A percentile compares a stretch with the other conserved stretches of the same genome.
These are phyloP conservation scores for Alternaria alternata DNA, from an alignment of 2,329 filamentous ascomycete species.

Conservation along the genomic window DNA sequence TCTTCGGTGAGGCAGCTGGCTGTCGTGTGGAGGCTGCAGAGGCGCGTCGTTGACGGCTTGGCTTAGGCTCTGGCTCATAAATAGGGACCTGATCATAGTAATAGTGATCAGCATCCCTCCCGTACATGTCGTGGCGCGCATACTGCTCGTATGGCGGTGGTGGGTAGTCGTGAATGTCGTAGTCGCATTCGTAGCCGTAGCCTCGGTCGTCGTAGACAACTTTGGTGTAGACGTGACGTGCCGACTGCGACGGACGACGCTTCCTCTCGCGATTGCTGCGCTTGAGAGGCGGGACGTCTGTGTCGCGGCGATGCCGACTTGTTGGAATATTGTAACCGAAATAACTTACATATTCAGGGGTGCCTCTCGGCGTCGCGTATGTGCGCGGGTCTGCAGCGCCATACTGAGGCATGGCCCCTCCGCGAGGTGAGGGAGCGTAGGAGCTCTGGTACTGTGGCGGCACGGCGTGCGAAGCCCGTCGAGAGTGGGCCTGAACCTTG, in stretches of 20 bases:
- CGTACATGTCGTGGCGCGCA: conserved; percentile 62
- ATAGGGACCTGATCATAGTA: conserved; percentile 60
- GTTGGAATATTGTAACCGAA: conserved; percentile 58
- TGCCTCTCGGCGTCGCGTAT: conserved; percentile 62
- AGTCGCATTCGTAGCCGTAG: conserved; percentile 57
- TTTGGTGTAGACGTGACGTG: conserved; percentile 64
- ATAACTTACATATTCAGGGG: conserved; percentile 71
- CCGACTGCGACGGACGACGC: conserved; percentile 61
- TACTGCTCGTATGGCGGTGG: conserved; percentile 60
- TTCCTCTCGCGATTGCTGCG: conserved; percentile 54
- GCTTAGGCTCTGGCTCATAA: conserved; percentile 54
- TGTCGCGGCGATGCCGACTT: conserved; percentile 51
- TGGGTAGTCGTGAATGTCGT: conserved; percentile 56
- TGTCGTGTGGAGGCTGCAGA: conserved; percentile 62
- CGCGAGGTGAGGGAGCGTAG: conserved; percentile 43
- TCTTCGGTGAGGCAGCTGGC: conserved; percentile 47
- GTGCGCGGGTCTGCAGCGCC: conserved; percentile 48
- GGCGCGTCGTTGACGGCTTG: conserved; percentile 62
- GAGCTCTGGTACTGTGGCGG: conserved; percentile 54
- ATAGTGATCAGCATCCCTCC: conserved; percentile 62
- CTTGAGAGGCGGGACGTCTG: conserved; percentile 51
- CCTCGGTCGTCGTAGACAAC: conserved; percentile 63
- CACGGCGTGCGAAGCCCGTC: conserved; percentile 63
- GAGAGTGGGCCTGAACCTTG: conserved; percentile 60
- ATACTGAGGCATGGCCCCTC: conserved; percentile 52